These are phyloP conservation scores for Neophaeococcomyces aloes DNA, from an alignment of 2,329 filamentous ascomycete species.

Conservation along the genomic window DNA sequence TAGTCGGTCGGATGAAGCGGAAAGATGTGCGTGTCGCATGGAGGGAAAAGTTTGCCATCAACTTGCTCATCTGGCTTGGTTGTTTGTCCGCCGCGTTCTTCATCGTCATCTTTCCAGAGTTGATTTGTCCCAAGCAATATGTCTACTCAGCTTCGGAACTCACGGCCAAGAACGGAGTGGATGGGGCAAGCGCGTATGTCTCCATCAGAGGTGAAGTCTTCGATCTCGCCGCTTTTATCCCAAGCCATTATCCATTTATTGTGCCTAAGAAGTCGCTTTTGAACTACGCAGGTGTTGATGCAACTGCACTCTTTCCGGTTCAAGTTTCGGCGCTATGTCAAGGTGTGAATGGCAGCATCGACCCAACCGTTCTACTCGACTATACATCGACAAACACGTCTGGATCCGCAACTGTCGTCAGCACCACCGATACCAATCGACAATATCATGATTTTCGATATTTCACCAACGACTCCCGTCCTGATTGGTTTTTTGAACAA, in stretches of 20 bases:
- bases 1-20: constrained; percentile 72
- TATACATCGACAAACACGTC: constrained; percentile 69
- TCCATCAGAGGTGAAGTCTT: constrained; percentile 86
- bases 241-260: constrained; percentile 65
- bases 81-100: constrained; percentile 75
- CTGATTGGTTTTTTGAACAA: constrained; percentile 87
- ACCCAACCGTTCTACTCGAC: constrained; percentile 69
- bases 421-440: constrained; percentile 58
- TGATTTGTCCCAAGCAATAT: constrained; percentile 86
- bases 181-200: constrained; percentile 55
- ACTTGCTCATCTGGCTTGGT: constrained; percentile 87
- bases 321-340: constrained; percentile 88
- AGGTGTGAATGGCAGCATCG: constrained; percentile 57
- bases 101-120: constrained; percentile 72
- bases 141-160: constrained; percentile 76
- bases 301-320: constrained; percentile 81
- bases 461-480: constrained; percentile 68
- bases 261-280: constrained; percentile 52
- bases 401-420: constrained; percentile 55
- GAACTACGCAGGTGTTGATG: constrained; percentile 77
- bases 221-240: constrained; percentile 62
- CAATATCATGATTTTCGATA: constrained; percentile 88
- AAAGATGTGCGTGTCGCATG: constrained; percentile 89
- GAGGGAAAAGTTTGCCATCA: constrained; percentile 97
- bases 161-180: constrained; percentile 59